Conservation (phyloP, 1,284 basidiomycete species). For the Ustilago crameri region DNA sequence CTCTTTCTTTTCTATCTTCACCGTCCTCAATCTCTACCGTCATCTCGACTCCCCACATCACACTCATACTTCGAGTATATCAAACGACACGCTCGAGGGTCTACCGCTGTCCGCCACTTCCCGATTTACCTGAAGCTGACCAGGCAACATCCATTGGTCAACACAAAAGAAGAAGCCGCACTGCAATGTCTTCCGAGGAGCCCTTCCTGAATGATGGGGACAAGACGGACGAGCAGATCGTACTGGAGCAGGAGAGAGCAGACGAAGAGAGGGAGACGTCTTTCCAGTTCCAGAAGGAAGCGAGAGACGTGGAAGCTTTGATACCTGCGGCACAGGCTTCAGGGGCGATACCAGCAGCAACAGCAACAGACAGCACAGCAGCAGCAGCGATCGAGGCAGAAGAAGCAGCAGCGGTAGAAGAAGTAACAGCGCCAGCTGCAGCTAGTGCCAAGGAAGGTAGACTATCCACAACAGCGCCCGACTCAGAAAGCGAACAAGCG, state of each 20-base stretch:
- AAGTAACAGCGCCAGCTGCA: constrained; percentile 1
- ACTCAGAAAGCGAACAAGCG: constrained; percentile 5
- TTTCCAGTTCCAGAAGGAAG: constrained; percentile 22
- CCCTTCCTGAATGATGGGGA: constrained; percentile 16
- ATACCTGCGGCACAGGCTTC: not conserved
- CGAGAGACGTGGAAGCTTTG: constrained; percentile 4
- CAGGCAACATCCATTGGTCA: too few species aligned
- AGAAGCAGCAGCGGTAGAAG: constrained; percentile 5
- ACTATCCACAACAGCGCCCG: not conserved
- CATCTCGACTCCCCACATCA: too few species aligned
- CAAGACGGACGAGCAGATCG: constrained; percentile 38
- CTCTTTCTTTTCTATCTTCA: not conserved
- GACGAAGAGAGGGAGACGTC: constrained; percentile 46
- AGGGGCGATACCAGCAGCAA: not conserved
- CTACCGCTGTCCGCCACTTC: too few species aligned
- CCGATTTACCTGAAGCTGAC: too few species aligned
- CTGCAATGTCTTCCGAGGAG: constrained; percentile 37
- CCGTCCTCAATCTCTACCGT: not conserved
- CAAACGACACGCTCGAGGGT: too few species aligned
- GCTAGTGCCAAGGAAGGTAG: constrained; percentile 17
- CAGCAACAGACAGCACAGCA: not conserved
- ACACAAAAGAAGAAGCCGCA: too few species aligned
- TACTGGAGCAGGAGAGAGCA: constrained; percentile 31
- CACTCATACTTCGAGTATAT: too few species aligned
- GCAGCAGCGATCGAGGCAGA: constrained; percentile 2